Evolutionary conservation across 495 filamentous ascomycete genomes (phyloP).

Genomic region (Delitschia confertaspora): DNA sequence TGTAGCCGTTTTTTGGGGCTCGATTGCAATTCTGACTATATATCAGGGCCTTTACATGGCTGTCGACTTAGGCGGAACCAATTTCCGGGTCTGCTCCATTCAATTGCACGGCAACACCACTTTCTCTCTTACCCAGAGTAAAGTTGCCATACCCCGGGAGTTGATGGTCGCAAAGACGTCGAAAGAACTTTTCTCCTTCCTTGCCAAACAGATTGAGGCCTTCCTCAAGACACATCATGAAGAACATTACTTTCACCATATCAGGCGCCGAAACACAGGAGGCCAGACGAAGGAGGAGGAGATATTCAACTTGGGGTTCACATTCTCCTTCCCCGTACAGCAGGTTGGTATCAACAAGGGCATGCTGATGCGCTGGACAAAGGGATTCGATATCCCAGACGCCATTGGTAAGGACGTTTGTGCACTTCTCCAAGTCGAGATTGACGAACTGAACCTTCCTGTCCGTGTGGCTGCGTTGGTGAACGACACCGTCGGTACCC

Average conservation of each 20-base stretch:
- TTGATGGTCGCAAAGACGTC: slow-evolving; percentile 84
- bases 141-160: slow-evolving; percentile 80
- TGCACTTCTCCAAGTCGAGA: slow-evolving; percentile 77
- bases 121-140: slow-evolving; percentile 83
- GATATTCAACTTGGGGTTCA: slow-evolving; percentile 87
- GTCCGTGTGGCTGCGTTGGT: slow-evolving; percentile 90
- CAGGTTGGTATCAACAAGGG: slow-evolving; percentile 91
- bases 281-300: slow-evolving; percentile 55
- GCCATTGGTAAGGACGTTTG: slow-evolving; percentile 93
- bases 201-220: slow-evolving; percentile 80
- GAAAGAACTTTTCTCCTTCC: slow-evolving; percentile 82
- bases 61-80: slow-evolving; percentile 93
- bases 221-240: slow-evolving; percentile 84
- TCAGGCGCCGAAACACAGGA: slow-evolving; percentile 49
- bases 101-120: slow-evolving; percentile 84
- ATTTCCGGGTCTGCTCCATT: slow-evolving; percentile 95
- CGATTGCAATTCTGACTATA: slow-evolving; percentile 6
- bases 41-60: slow-evolving; percentile 83
- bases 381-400: slow-evolving; percentile 93
- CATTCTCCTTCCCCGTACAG: slow-evolving; percentile 94
- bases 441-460: slow-evolving; percentile 76
- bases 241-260: slow-evolving; percentile 72
- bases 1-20: neutral
- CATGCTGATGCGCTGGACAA: slow-evolving; percentile 90
- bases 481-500: slow-evolving; percentile 93